A percentile compares a stretch with the other conserved stretches of the same genome.
Conservation (phyloP, 2,329 filamentous ascomycete genomes). For the Leptoxyphium fumago region DNA sequence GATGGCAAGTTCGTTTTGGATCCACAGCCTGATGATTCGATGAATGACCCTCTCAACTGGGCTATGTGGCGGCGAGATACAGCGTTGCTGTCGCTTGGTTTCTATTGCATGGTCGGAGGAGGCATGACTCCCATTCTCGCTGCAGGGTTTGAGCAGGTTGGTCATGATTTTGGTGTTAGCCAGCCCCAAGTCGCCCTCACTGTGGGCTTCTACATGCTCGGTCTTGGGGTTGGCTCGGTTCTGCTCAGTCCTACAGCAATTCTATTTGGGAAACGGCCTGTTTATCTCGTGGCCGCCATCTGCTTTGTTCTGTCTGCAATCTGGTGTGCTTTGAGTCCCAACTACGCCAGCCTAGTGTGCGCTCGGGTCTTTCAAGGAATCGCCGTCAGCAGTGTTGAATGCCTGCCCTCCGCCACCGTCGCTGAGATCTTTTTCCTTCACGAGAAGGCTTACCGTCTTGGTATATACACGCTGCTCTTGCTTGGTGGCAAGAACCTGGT, state of each 20-base stretch:
- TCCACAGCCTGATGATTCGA: conserved; percentile 79
- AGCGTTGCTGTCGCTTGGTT: conserved; percentile 67
- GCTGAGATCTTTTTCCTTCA: conserved; percentile 95
- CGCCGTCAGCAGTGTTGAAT: conserved; percentile 80
- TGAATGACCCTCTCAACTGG: conserved; percentile 91
- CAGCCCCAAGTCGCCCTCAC: conserved; percentile 68
- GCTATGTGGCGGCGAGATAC: conserved; percentile 63
- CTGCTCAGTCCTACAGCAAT: conserved; percentile 83
- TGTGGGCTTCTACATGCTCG: conserved; percentile 88
- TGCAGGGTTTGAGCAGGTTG: conserved; percentile 75
- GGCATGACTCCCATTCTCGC: conserved; percentile 85
- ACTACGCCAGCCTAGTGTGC: conserved; percentile 61
- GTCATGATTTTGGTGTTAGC: conserved; percentile 48
- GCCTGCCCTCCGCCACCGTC: conserved; percentile 81
- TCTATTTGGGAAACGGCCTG: conserved; percentile 74
- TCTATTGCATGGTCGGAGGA: conserved; percentile 87
- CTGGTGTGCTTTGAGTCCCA: conserved; percentile 79
- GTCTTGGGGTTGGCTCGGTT: conserved; percentile 71
- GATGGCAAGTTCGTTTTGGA: conserved; percentile 78
- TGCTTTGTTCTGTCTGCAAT: conserved; percentile 64
- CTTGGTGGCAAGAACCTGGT: conserved; percentile 75
- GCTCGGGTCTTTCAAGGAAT: conserved; percentile 80
- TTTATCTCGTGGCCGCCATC: conserved; percentile 65
- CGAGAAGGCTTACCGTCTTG: conserved; percentile 81
- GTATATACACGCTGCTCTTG: conserved; percentile 80